phyloP scores from a whole-genome alignment of 305 asterid species.

The Solanum hybrid region DNA sequence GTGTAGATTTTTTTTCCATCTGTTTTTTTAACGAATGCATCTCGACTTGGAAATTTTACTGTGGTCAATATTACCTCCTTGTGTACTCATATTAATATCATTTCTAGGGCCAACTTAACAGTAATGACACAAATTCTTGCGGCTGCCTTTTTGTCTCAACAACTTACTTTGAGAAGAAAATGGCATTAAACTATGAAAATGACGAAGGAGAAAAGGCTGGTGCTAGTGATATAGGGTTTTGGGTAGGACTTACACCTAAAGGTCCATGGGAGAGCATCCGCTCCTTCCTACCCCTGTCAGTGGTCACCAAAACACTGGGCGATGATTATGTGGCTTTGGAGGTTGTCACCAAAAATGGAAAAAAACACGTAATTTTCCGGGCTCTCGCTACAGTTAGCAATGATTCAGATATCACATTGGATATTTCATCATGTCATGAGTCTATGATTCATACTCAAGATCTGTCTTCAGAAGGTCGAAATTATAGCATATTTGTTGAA shows the following conservation, averaged over 20 bases:
- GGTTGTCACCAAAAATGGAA: slow-evolving; percentile 75
- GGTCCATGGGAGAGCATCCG: slow-evolving; percentile 98
- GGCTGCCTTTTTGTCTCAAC: slow-evolving; percentile 68
- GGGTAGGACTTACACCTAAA: slow-evolving; percentile 75
- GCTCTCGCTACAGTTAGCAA: slow-evolving; percentile 73
- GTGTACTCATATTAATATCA: slow-evolving; percentile 15
- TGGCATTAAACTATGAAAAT: slow-evolving; percentile 37
- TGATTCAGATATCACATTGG: slow-evolving; percentile 78
- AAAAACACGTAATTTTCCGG: slow-evolving; percentile 81
- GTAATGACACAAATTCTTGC: slow-evolving; percentile 33
- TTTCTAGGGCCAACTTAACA: slow-evolving; percentile 54
- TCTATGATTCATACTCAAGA: slow-evolving; percentile 34
- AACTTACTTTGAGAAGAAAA: slow-evolving; percentile 77
- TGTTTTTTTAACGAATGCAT: background rate
- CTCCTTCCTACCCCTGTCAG: slow-evolving; percentile 82
- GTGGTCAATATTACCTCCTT: slow-evolving; percentile 6
- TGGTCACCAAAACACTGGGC: slow-evolving; percentile 57
- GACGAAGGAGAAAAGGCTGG: slow-evolving; percentile 36
- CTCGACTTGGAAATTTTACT: background rate
- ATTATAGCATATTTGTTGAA: slow-evolving; percentile 31
- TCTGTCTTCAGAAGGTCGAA: slow-evolving; percentile 24
- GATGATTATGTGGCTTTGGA: slow-evolving; percentile 86
- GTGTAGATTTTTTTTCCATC: background rate
- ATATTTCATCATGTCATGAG: slow-evolving; percentile 48
- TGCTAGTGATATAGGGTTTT: slow-evolving; percentile 77